Evolutionary conservation across 352 stramenopile genomes (phyloP).

Genomic region (Globisporangium okanoganense): DNA sequence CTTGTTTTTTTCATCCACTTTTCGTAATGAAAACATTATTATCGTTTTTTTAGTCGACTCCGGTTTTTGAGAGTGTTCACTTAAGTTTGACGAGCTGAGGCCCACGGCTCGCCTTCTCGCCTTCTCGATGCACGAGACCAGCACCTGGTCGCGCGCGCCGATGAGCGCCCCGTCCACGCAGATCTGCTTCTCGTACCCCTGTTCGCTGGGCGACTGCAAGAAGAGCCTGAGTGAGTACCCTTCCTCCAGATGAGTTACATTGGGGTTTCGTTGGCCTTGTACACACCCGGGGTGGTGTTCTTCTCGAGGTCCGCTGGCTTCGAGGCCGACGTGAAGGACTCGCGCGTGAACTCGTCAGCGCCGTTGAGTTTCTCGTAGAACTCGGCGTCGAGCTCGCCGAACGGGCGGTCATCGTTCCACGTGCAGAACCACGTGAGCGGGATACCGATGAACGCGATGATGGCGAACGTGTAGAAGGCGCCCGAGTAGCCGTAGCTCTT

Average conservation of each 20-base stretch:
- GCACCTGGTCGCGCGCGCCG: too few relatives aligned
- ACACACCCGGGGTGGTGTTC: neutral
- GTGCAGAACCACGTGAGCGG: conserved; percentile 57
- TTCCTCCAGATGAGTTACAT: neutral
- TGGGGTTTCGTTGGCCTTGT: neutral
- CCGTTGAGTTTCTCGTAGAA: conserved; percentile 28
- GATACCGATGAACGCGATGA: conserved; percentile 45
- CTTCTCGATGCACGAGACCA: too few relatives aligned
- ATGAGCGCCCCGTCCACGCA: too few relatives aligned
- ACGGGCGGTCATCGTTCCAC: conserved; percentile 55
- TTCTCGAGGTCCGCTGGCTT: neutral
- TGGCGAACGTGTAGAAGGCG: conserved; percentile 57
- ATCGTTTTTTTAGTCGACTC: too few relatives aligned
- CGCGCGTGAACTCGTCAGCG: conserved; percentile 13
- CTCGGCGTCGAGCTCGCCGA: conserved; percentile 53
- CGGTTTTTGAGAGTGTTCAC: too few relatives aligned
- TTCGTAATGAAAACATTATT: too few relatives aligned
- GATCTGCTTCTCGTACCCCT: too few relatives aligned
- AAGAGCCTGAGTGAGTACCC: too few relatives aligned
- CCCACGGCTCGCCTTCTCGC: too few relatives aligned
- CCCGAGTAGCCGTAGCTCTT: conserved; percentile 50
- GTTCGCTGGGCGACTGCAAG: neutral
- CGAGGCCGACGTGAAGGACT: conserved; percentile 9
- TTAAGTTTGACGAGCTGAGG: too few relatives aligned
- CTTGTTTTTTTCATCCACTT: too few relatives aligned